phyloP scores from a whole-genome alignment of 192 early-diverging fungal genomes.

The Rhizoclosmatium globosum region DNA sequence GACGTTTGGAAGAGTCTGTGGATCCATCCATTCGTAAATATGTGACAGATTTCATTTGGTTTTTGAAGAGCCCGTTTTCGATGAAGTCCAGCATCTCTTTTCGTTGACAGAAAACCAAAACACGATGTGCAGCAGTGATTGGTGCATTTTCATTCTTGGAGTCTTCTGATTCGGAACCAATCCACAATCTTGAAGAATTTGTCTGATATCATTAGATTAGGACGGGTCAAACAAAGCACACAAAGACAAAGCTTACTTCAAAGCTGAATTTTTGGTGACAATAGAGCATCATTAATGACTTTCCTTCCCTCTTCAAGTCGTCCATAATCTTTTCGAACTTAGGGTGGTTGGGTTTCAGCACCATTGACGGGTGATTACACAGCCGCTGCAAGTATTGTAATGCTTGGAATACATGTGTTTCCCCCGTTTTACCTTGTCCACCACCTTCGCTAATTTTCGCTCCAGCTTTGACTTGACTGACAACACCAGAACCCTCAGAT shows the following conservation, averaged over 20 bases:
- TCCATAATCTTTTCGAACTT: slow-evolving; percentile 74
- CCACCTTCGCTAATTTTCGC: neutral
- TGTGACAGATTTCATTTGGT: slow-evolving; percentile 85
- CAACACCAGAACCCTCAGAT: slow-evolving; percentile 60
- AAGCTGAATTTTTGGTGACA: slow-evolving; percentile 93
- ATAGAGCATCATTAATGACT: slow-evolving; percentile 68
- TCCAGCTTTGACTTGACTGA: slow-evolving; percentile 42
- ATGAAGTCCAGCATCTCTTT: slow-evolving; percentile 97
- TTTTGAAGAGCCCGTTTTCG: slow-evolving; percentile 86
- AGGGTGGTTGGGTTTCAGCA: slow-evolving; percentile 89
- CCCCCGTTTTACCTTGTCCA: slow-evolving; percentile 55
- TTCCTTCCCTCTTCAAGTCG: slow-evolving; percentile 60
- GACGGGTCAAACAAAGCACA: slow-evolving; percentile 11
- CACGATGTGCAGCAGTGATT: slow-evolving; percentile 82
- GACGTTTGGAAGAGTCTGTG: slow-evolving; percentile 81
- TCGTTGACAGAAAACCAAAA: slow-evolving; percentile 96
- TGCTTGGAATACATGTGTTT: slow-evolving; percentile 96
- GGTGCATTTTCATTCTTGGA: slow-evolving; percentile 24
- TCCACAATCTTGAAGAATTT: slow-evolving; percentile 95
- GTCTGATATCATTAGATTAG: slow-evolving; percentile 49
- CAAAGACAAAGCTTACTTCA: slow-evolving; percentile 64
- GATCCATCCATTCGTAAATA: slow-evolving; percentile 94
- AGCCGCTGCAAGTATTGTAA: slow-evolving; percentile 95
- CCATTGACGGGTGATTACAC: slow-evolving; percentile 91
- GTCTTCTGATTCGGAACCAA: slow-evolving; percentile 75